Conservation (phyloP, 2,329 filamentous ascomycete species). For the Orbilia blumenaviensis region DNA sequence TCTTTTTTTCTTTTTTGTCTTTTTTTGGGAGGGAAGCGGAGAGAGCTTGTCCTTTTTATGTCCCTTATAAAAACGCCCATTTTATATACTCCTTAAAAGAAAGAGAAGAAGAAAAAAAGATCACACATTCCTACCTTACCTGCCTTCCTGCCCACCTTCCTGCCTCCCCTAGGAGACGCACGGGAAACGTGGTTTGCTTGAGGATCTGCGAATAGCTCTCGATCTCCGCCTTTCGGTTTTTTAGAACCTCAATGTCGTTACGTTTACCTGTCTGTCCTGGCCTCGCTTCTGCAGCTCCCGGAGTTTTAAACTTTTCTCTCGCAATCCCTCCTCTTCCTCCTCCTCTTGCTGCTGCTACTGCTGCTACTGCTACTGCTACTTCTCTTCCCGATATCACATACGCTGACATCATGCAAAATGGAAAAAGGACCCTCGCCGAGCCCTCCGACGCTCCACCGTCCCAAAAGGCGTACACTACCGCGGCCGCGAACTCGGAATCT, state of each 20-base stretch:
- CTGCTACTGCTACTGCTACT: too few species aligned
- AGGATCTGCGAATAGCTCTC: constrained; percentile 21
- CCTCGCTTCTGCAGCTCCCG: constrained; percentile 27
- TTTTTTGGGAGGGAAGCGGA: not conserved
- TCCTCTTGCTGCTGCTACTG: too few species aligned
- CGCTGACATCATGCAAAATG: constrained; percentile 38
- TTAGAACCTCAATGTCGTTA: constrained; percentile 8
- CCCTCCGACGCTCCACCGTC: constrained; percentile 66
- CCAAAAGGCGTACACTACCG: constrained; percentile 62
- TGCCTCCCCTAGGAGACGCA: too few species aligned
- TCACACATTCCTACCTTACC: not conserved
- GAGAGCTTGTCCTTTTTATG: not conserved
- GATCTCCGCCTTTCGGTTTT: constrained; percentile 2
- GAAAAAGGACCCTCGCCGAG: constrained; percentile 51
- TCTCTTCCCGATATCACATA: constrained; percentile 1
- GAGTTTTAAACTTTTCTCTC: constrained; percentile 23
- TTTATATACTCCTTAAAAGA: not conserved
- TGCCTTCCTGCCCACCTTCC: too few species aligned
- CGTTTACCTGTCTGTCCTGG: constrained; percentile 15
- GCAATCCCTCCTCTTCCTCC: not conserved
- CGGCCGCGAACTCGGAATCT: constrained; percentile 62
- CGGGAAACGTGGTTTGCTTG: not conserved
- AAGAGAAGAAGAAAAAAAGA: too few species aligned
- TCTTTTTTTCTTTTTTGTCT: not conserved
- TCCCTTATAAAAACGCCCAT: constrained; percentile 13